These are phyloP conservation scores for Brassica incana DNA, from an alignment of 345 rosid genomes.

Conservation along the genomic window DNA sequence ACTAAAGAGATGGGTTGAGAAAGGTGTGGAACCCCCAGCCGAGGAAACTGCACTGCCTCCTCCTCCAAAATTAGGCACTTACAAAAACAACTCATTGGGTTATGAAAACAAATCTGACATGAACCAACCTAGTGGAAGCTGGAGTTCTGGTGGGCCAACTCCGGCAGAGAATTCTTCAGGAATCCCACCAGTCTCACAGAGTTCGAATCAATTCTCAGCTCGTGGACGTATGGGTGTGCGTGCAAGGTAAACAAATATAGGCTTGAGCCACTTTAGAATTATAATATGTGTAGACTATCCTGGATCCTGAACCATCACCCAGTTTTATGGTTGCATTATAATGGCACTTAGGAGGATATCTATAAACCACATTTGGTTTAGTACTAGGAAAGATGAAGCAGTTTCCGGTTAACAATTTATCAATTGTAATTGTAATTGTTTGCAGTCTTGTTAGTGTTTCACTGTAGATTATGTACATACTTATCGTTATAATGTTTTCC, in stretches of 20 bases:
- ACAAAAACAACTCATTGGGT: slow-evolving; percentile 65
- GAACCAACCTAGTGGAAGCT: slow-evolving; percentile 51
- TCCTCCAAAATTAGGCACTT: slow-evolving; percentile 70
- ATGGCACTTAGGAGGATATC: slow-evolving; percentile 3
- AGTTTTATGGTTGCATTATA: slow-evolving; percentile 6
- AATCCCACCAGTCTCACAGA: slow-evolving; percentile 74
- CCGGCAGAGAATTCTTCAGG: slow-evolving; percentile 57
- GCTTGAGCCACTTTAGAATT: neutral
- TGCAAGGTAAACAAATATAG: slow-evolving; percentile 58
- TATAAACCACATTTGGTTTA: slow-evolving; percentile 3
- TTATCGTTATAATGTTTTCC: neutral
- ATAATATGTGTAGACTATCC: neutral
- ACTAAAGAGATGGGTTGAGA: slow-evolving; percentile 98
- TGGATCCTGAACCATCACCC: neutral
- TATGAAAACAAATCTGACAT: slow-evolving; percentile 50
- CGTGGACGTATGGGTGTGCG: slow-evolving; percentile 90
- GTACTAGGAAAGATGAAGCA: neutral
- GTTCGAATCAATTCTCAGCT: slow-evolving; percentile 84
- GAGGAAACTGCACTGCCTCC: slow-evolving; percentile 81
- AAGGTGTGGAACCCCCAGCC: slow-evolving; percentile 89
- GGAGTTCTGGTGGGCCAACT: slow-evolving; percentile 48
- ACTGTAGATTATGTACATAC: slow-evolving; percentile 6
- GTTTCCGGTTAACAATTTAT: neutral
- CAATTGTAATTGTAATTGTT: neutral
- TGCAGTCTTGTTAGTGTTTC: neutral